Conservation (phyloP, 176 grass and related monocot species). For the Puccinellia tenuiflora region DNA sequence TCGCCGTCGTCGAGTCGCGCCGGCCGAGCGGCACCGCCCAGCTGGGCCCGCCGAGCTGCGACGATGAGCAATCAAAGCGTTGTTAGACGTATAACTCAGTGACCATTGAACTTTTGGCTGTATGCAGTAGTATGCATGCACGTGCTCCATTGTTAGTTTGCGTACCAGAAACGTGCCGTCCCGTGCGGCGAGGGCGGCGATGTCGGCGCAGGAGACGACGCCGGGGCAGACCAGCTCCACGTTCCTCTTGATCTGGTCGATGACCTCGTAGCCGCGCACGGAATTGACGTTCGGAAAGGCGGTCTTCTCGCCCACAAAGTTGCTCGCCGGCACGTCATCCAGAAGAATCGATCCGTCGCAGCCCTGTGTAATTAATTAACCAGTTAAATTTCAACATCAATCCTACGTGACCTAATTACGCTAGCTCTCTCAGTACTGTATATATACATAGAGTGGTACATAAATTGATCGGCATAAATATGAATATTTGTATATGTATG, state of each 20-base stretch:
- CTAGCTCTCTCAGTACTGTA: too few species aligned
- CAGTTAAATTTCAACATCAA: too few species aligned
- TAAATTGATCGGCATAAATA: background rate
- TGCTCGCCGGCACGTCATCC: conserved; percentile 44
- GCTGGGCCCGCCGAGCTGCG: conserved; percentile 63
- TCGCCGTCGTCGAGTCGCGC: conserved; percentile 62
- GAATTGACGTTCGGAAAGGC: conserved; percentile 64
- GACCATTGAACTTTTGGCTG: background rate
- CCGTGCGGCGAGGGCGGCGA: conserved; percentile 65
- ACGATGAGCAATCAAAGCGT: too few species aligned
- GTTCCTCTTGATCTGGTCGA: conserved; percentile 63
- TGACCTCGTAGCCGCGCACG: conserved; percentile 66
- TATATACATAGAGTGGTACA: background rate
- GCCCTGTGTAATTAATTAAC: too few species aligned
- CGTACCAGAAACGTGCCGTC: conserved; percentile 60
- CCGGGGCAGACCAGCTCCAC: conserved; percentile 54
- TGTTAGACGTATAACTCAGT: background rate
- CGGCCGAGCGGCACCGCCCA: conserved; percentile 67
- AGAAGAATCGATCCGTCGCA: conserved; percentile 77
- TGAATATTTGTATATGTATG: too few species aligned
- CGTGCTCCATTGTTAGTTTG: background rate
- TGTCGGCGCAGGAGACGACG: conserved; percentile 81
- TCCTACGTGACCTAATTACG: too few species aligned
- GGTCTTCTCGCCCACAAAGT: conserved; percentile 60
- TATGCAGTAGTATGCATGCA: background rate